Conservation (phyloP, 352 stramenopile genomes). For the Phytophthora kernoviae region DNA sequence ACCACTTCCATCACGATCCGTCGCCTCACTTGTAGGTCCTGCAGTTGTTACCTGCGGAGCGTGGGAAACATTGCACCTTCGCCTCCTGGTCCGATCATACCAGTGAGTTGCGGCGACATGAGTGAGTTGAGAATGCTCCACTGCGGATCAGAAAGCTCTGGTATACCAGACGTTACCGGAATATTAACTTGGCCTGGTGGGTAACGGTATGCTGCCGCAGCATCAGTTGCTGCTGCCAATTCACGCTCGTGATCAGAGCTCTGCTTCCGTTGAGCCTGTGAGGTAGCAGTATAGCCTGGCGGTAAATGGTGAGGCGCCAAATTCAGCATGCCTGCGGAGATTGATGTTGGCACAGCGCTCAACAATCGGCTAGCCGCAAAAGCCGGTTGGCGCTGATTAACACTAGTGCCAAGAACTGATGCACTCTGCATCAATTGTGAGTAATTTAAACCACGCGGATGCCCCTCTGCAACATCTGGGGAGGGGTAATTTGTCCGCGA, state of each 20-base stretch:
- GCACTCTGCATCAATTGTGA: constrained; percentile 40
- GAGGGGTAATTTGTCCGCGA: constrained; percentile 16
- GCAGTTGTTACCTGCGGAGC: constrained; percentile 17
- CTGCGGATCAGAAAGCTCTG: constrained; percentile 67
- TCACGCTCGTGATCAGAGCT: constrained; percentile 30
- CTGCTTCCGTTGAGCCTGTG: constrained; percentile 24
- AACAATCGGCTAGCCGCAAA: constrained; percentile 19
- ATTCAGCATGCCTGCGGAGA: constrained; percentile 14
- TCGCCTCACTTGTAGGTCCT: constrained; percentile 36
- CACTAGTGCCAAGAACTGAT: constrained; percentile 15
- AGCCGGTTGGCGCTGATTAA: constrained; percentile 15
- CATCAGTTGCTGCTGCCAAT: constrained; percentile 31
- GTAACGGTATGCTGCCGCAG: constrained; percentile 45
- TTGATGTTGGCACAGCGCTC: constrained; percentile 9
- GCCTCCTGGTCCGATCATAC: constrained; percentile 31
- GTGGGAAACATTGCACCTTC: constrained; percentile 23
- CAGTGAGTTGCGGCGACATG: constrained; percentile 69
- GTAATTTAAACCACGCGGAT: constrained; percentile 23
- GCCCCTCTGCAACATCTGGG: constrained; percentile 4
- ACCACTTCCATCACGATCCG: constrained; percentile 19
- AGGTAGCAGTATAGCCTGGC: constrained; percentile 26
- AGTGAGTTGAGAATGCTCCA: constrained; percentile 83
- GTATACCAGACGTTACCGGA: constrained; percentile 27
- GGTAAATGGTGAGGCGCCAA: constrained; percentile 36
- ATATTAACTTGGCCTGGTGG: constrained; percentile 34